A percentile compares a stretch with the other conserved stretches of the same genome.
Evolutionary conservation across 2,329 filamentous ascomycete genomes (phyloP).

Genomic region (Aspergillus ibericus): DNA sequence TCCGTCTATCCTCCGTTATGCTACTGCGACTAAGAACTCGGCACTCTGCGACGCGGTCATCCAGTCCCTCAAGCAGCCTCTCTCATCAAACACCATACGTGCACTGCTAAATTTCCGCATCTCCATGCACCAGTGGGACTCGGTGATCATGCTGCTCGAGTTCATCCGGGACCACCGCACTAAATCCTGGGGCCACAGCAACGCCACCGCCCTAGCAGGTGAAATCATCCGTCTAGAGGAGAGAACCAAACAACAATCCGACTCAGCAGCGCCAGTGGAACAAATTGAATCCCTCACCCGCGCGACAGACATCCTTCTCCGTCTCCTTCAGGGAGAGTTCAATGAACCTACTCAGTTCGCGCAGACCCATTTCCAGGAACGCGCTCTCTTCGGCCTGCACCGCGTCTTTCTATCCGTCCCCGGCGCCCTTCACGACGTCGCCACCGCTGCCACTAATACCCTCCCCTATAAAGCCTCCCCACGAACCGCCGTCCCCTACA

Average conservation of each 20-base stretch:
- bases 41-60: constrained; percentile 32
- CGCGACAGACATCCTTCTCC: constrained; percentile 35
- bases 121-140: constrained; percentile 34
- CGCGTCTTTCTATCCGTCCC: constrained; percentile 34
- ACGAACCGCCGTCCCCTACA: constrained; percentile 24
- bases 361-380: constrained; percentile 28
- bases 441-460: constrained; percentile 19
- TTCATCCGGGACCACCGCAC: constrained; percentile 34
- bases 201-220: constrained; percentile 36
- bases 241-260: constrained; percentile 15
- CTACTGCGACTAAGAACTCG: constrained; percentile 49
- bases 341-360: constrained; percentile 23
- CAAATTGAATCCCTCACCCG: constrained; percentile 18
- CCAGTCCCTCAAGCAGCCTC: constrained; percentile 30
- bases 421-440: constrained; percentile 32
- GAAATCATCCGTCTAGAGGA: constrained; percentile 43
- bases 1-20: constrained; percentile 57
- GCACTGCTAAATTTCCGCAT: constrained; percentile 38
- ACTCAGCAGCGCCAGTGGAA: constrained; percentile 9
- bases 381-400: constrained; percentile 30
- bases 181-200: constrained; percentile 41
- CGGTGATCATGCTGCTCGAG: constrained; percentile 31
- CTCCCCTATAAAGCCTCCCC: constrained; percentile 13
- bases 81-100: constrained; percentile 37
- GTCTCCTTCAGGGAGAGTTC: constrained; percentile 38